phyloP scores from a whole-genome alignment of 176 grass and related monocot species.

The Phoenix dactylifera region DNA sequence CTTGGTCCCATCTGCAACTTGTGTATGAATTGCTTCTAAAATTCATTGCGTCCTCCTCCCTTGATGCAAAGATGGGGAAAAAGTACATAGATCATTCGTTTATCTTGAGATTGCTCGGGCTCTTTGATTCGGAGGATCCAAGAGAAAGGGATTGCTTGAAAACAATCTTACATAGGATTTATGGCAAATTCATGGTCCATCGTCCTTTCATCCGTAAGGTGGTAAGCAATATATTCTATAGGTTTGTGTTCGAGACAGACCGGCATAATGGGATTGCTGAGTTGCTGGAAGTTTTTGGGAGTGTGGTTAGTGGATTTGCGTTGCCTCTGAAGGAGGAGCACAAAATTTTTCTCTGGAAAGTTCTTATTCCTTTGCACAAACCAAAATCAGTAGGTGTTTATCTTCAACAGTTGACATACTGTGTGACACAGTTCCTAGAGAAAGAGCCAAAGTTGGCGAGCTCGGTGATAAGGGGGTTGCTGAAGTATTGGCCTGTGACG shows the following conservation, averaged over 20 bases:
- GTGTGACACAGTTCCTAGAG: conserved; percentile 8
- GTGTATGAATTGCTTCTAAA: conserved; percentile 15
- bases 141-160: conserved; percentile 18
- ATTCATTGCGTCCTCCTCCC: conserved; percentile 10
- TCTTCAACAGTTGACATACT: conserved; percentile 10
- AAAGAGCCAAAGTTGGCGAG: neutral
- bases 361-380: conserved; percentile 5
- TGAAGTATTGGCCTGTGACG: conserved; percentile 13
- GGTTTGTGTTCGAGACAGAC: conserved; percentile 4
- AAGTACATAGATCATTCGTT: conserved; percentile 16
- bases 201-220: conserved; percentile 10
- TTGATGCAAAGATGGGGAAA: conserved; percentile 11
- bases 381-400: conserved; percentile 9
- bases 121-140: conserved; percentile 13
- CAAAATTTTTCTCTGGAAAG: conserved; percentile 8
- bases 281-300: conserved; percentile 4
- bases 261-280: conserved; percentile 8
- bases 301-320: neutral
- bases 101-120: conserved; percentile 7
- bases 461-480: conserved; percentile 4
- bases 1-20: conserved; percentile 16
- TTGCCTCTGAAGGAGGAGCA: conserved; percentile 12
- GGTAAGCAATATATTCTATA: conserved; percentile 10
- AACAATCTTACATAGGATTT: conserved; percentile 13
- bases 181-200: conserved; percentile 17